Base-by-base conservation (phyloP, 2,329 filamentous ascomycete genomes). In the Dactylellina drechsleri region DNA sequence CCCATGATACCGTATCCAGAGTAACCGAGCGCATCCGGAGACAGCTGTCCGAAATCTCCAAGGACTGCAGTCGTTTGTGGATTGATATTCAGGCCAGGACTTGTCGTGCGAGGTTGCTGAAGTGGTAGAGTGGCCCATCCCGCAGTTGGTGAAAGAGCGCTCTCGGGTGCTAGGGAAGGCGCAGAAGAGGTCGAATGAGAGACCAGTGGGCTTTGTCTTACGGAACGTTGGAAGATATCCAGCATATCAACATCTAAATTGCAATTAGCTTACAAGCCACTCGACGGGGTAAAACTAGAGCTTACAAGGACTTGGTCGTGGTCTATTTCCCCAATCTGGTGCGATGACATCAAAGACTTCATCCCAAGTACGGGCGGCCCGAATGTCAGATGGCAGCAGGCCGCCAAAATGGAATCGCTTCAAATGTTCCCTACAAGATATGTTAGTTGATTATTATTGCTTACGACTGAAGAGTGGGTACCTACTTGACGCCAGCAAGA, bases 331-430 rank as follows among this genome's bases (percentile, higher is more conserved):
- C 71, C 71, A 75, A n/a, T 68, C 64, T 6, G 71, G 64, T 15
- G 71, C 71, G 31, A 75, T 75, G 15, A 65, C 66, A 56, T 75
- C 71, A 43, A 75, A 75, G 1, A 75, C 71, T 45, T 68, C 71
- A 20, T 68, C 58, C 71, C 71, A 75, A 40, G 64, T 68, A 6
- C 71, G 65, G 6, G 71, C 71, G 3, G 71, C 71, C 8, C 71
- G 57, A 20, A 75, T 75, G 52, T 75, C 64, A 2, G 64, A 62
- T 28, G 64, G 71, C 18, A 75, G 26, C n/a, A 47, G 50, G 10
- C 71, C 71, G 26, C 71, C 53, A 28, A 68, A 75, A 23, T 75
- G 71, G 15, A 75, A 75, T 68, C 71, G 49, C 47, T 75, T 75
- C 12, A 75, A 26, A 59, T 75, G 71, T 31, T 75, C 71, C 28